Percentiles rank a stretch among this genome's conserved stretches.
phyloP scores from a whole-genome alignment of 208 protist genomes.

The Leishmania martiniquensis region DNA sequence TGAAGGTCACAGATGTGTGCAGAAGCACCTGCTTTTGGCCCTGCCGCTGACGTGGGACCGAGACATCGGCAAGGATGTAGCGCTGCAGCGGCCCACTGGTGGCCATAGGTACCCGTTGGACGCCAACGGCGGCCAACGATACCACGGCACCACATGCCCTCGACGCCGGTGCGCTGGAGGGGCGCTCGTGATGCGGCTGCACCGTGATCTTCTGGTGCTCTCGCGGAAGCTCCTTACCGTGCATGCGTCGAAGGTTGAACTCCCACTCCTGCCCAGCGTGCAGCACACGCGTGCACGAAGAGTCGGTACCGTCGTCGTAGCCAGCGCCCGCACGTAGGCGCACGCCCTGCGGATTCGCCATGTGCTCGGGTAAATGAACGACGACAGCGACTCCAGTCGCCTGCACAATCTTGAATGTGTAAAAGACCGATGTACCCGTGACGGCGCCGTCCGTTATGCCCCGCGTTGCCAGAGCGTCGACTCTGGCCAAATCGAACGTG shows the following conservation, averaged over 20 bases:
- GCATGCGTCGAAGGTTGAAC: conserved; percentile 69
- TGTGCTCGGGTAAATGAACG: conserved; percentile 16
- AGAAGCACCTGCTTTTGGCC: conserved; percentile 53
- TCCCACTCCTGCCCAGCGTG: conserved; percentile 35
- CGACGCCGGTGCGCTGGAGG: background rate
- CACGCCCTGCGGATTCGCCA: background rate
- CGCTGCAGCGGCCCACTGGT: conserved; percentile 18
- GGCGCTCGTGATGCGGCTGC: background rate
- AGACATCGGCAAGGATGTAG: conserved; percentile 62
- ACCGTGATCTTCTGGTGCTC: conserved; percentile 61
- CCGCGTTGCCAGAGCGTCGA: background rate
- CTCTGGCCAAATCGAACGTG: conserved; percentile 10
- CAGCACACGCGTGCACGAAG: background rate
- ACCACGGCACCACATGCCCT: conserved; percentile 16
- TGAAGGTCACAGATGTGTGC: conserved; percentile 51
- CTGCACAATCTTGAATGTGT: conserved; percentile 31
- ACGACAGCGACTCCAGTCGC: conserved; percentile 14
- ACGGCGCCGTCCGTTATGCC: background rate
- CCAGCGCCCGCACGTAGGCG: background rate
- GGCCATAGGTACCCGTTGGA: conserved; percentile 20
- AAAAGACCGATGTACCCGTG: background rate
- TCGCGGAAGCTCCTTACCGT: conserved; percentile 56
- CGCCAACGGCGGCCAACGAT: conserved; percentile 17
- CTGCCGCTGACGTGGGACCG: conserved; percentile 17
- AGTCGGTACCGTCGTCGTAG: background rate